Evolutionary conservation across 306 rosid genomes (phyloP).

Genomic region (Cicer chorassanicum): DNA sequence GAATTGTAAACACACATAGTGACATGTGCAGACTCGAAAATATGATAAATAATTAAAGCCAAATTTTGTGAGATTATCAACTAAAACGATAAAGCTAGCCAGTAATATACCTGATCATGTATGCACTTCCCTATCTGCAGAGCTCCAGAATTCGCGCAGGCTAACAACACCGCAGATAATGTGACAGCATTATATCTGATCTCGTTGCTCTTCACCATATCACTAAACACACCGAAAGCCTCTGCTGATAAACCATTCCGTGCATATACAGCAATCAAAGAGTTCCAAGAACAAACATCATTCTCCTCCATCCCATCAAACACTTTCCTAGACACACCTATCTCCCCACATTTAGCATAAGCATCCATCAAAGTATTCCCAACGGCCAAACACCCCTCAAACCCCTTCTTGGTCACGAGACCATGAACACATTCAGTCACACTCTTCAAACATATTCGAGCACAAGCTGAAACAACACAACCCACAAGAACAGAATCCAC

Average conservation of each 20-base stretch:
- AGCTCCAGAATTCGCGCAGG: constrained; percentile 78
- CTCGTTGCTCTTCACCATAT: constrained; percentile 54
- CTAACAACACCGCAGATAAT: constrained; percentile 70
- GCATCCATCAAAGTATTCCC: constrained; percentile 91
- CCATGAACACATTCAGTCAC: constrained; percentile 71
- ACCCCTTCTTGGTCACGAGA: constrained; percentile 67
- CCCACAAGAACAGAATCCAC: constrained; percentile 68
- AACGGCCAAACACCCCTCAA: constrained; percentile 59
- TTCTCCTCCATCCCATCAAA: constrained; percentile 73
- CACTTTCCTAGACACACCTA: constrained; percentile 61
- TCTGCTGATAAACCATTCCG: constrained; percentile 71
- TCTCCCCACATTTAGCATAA: constrained; percentile 79
- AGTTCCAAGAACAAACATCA: constrained; percentile 86
- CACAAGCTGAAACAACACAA: constrained; percentile 75
- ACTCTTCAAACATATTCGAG: constrained; percentile 58
- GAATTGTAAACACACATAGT: neutral
- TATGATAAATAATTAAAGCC: constrained; percentile 19
- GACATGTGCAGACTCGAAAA: neutral
- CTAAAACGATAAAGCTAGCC: constrained; percentile 23
- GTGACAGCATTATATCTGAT: constrained; percentile 62
- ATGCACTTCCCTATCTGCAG: constrained; percentile 75
- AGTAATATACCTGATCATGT: constrained; percentile 68
- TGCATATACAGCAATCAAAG: constrained; percentile 78
- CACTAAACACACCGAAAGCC: constrained; percentile 66
- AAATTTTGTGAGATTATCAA: constrained; percentile 2